Evolutionary conservation across 2,329 filamentous ascomycete genomes (phyloP).

Genomic region (Ophiocordyceps australis): DNA sequence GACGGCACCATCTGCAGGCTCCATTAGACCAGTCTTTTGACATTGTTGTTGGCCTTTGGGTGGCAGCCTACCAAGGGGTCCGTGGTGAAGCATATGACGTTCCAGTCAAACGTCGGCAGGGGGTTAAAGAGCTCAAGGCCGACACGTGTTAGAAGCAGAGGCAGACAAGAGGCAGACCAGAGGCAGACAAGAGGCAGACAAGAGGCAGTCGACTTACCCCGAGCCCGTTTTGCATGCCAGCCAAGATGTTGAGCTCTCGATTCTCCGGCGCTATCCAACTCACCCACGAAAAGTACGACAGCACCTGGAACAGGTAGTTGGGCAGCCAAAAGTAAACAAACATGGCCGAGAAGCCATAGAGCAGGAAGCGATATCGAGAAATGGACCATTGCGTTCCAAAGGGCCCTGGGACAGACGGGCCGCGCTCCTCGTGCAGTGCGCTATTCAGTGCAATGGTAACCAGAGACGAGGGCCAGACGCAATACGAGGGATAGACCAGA

Average conservation of each 20-base stretch:
- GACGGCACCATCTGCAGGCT: conserved; percentile 11
- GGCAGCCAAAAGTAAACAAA: conserved; percentile 37
- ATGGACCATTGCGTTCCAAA: conserved; percentile 18
- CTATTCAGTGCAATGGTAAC: conserved; percentile 29
- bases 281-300: conserved; percentile 32
- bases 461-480: conserved; percentile 33
- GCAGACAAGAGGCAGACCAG: background rate
- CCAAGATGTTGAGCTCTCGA: conserved; percentile 15
- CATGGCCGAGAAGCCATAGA: conserved; percentile 22
- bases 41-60: background rate
- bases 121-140: conserved; percentile 13
- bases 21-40: background rate
- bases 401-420: conserved; percentile 8
- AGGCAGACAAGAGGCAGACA: background rate
- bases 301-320: conserved; percentile 26
- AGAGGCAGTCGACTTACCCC: conserved; percentile 6
- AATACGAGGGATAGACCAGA: conserved; percentile 31
- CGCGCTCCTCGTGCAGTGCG: conserved; percentile 24
- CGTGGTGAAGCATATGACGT: conserved; percentile 10
- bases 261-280: conserved; percentile 31
- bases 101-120: conserved; percentile 24
- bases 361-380: conserved; percentile 28
- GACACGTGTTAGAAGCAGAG: background rate
- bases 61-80: conserved; percentile 12
- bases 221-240: conserved; percentile 17